Base-by-base conservation (phyloP, 768 basidiomycete genomes). In the Mycena floridula region DNA sequence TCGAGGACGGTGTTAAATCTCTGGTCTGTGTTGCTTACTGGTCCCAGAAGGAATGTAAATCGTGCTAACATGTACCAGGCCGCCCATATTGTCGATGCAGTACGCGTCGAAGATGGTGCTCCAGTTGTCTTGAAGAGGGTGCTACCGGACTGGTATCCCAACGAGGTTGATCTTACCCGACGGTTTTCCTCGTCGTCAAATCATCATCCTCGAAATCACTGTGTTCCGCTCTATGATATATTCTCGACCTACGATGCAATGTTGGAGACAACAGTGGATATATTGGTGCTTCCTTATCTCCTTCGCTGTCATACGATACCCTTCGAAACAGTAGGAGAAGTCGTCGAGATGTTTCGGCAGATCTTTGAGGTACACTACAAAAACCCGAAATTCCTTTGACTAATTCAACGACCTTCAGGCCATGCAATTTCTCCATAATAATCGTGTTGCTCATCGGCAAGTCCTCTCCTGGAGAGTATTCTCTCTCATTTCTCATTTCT, bases 151-250 rank as follows among this genome's bases (percentile, higher is more conserved):
- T 27, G 37, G 0, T 50, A 56, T 38, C 54, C 62, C 15, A 12
- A 56, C 0, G 70, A 73, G 27, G 42, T 59, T 9, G 49, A 59
- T 1, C 65, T 73, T 25, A 50, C 25, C 18, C 44, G 43, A 0
- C 37, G n/a, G 36, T 57, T 56, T 55, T 42, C 61, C 9, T 48
- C 54, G 0, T 15, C 40, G 5, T 35, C 54, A 3, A 46, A 32
- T 0, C n/a, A 47, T 11, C 49, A 61, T 41, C 53, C 58, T 11
- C 42, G 46, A 7, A 74, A 70, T 23, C 64, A 69, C 40, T 68
- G 66, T 11, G 54, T 66, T 2, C 65, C 61, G 0, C 28, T 68
- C 5, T 49, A 53, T 15, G 59, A 59, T 1, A 43, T 49, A 0
- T 39, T 62, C 0, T 23, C 53, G 6, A 32, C 52, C 7, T 59